A percentile compares a stretch with the other conserved stretches of the same genome.
Conservation (phyloP, 2,329 filamentous ascomycete species). For the Apiospora pterosperma region DNA sequence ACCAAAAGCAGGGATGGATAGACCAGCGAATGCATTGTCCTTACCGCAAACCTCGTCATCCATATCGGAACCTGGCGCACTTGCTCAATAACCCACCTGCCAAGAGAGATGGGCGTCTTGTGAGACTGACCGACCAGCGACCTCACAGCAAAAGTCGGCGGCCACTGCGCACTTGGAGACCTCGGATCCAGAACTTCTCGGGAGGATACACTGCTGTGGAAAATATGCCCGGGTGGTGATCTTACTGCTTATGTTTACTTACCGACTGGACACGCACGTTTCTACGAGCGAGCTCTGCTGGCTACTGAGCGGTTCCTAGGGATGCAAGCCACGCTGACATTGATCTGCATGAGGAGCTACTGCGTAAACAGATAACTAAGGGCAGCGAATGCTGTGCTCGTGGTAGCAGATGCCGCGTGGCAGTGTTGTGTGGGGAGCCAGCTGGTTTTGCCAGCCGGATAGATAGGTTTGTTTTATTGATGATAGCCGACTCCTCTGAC, state of each 20-base stretch:
- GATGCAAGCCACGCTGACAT: neutral
- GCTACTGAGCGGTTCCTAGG: neutral
- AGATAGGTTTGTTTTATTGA: neutral
- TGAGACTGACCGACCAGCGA: neutral
- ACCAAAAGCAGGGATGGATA: neutral
- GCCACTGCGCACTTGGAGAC: neutral
- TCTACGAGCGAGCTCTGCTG: neutral
- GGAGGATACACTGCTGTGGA: neutral
- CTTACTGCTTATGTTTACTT: neutral
- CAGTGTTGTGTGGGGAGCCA: neutral
- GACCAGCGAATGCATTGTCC: neutral
- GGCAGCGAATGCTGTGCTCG: neutral
- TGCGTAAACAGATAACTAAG: neutral
- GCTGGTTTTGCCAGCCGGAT: neutral
- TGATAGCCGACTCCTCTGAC: neutral
- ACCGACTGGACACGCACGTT: neutral
- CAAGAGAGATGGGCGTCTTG: neutral
- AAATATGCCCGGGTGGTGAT: neutral
- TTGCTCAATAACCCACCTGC: neutral
- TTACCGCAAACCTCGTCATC: neutral
- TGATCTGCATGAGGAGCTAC: neutral
- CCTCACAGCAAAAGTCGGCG: neutral
- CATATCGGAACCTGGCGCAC: neutral
- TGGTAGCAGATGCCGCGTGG: neutral
- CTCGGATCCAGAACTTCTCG: neutral